Evolutionary conservation across 345 rosid species (phyloP).

Genomic region (Pistacia vera): DNA sequence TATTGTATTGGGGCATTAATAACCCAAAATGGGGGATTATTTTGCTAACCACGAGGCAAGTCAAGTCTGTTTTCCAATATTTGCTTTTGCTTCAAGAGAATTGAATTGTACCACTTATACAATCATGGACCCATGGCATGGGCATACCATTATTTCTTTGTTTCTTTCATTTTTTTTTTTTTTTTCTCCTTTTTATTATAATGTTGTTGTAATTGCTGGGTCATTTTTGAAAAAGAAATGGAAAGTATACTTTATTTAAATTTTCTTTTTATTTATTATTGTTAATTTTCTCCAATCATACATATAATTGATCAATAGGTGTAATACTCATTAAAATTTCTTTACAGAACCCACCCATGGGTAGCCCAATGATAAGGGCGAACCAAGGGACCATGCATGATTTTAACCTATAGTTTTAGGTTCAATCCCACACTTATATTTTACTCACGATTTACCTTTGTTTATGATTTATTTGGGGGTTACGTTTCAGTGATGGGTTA

Average conservation of each 20-base stretch:
- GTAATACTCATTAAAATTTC: too few relatives aligned
- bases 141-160: not conserved
- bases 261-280: not conserved
- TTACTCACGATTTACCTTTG: too few relatives aligned
- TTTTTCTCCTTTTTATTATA: not conserved
- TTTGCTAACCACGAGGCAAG: slow-evolving; percentile 20
- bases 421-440: too few relatives aligned
- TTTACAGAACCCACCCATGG: too few relatives aligned
- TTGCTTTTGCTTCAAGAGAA: not conserved
- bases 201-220: slow-evolving; percentile 1
- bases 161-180: not conserved
- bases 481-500: too few relatives aligned
- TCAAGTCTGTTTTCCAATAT: slow-evolving; percentile 1
- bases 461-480: too few relatives aligned
- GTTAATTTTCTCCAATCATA: not conserved
- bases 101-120: not conserved
- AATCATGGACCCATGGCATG: slow-evolving; percentile 4
- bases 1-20: slow-evolving; percentile 18
- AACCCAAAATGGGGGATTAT: slow-evolving; percentile 19
- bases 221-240: slow-evolving; percentile 19
- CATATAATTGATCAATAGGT: too few relatives aligned
- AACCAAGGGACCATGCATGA: too few relatives aligned
- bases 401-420: too few relatives aligned
- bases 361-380: too few relatives aligned
- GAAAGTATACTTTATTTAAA: not conserved